Evolutionary conservation across 805 yeast species (phyloP).

Genomic region (Maudiozyma serrabonitensis): DNA sequence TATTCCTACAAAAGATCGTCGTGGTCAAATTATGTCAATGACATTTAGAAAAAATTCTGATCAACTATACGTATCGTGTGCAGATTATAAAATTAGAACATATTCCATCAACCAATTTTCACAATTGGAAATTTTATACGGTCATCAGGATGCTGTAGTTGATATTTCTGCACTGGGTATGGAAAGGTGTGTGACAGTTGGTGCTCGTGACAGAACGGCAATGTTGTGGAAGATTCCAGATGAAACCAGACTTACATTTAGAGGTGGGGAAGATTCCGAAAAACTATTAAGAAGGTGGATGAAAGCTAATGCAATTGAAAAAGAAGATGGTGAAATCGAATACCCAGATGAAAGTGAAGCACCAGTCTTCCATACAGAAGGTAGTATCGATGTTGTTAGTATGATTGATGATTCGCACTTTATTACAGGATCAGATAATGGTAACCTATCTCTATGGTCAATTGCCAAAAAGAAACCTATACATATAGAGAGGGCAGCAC

Average conservation of each 20-base stretch:
- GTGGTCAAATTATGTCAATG: conserved; percentile 63
- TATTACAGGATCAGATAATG: conserved; percentile 93
- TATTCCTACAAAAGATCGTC: conserved; percentile 61
- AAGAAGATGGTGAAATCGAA: conserved; percentile 24
- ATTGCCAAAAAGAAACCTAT: conserved; percentile 82
- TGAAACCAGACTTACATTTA: conserved; percentile 84
- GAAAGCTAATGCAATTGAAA: conserved; percentile 25
- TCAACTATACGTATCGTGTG: conserved; percentile 86
- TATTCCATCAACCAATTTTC: conserved; percentile 78
- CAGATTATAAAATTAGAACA: conserved; percentile 82
- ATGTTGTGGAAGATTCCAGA: conserved; percentile 96
- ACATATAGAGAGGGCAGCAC: conserved; percentile 58
- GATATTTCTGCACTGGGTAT: conserved; percentile 73
- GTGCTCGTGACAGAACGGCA: conserved; percentile 89
- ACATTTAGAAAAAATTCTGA: conserved; percentile 73
- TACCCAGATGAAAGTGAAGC: conserved; percentile 26
- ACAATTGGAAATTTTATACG: conserved; percentile 83
- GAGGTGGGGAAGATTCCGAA: conserved; percentile 70
- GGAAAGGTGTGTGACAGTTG: conserved; percentile 94
- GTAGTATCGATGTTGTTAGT: conserved; percentile 79
- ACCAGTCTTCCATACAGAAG: conserved; percentile 53
- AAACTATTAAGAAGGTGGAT: conserved; percentile 31
- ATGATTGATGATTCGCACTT: conserved; percentile 91
- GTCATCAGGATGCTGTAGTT: conserved; percentile 85
- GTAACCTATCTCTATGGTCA: conserved; percentile 85